phyloP scores from a whole-genome alignment of 495 filamentous ascomycete genomes.

The Niebla homalea region DNA sequence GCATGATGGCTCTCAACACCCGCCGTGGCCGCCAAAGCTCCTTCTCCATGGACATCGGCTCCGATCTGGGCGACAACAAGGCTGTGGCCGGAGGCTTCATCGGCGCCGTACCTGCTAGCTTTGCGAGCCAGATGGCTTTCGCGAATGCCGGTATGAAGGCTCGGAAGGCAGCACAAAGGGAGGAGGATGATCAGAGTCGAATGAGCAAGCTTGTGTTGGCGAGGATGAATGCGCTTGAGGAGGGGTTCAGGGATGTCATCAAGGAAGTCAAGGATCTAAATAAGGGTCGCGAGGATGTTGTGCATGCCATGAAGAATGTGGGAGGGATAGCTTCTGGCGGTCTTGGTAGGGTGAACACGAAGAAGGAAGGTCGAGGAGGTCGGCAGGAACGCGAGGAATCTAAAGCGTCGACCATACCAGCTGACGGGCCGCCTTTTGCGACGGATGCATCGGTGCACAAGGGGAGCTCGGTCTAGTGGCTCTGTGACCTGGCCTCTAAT shows the following conservation, averaged over 20 bases:
- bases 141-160: slow-evolving; percentile 39
- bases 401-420: not conserved
- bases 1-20: slow-evolving; percentile 24
- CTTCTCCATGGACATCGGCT: slow-evolving; percentile 53
- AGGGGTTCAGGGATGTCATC: slow-evolving; percentile 68
- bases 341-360: too few relatives aligned
- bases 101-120: slow-evolving; percentile 56
- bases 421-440: too few relatives aligned
- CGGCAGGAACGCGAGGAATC: not conserved
- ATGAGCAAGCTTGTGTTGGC: slow-evolving; percentile 78
- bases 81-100: slow-evolving; percentile 37
- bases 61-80: slow-evolving; percentile 59
- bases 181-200: slow-evolving; percentile 39
- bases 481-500: too few relatives aligned
- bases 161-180: slow-evolving; percentile 11
- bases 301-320: slow-evolving; percentile 3
- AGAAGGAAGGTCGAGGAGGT: not conserved
- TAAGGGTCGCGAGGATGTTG: slow-evolving; percentile 13
- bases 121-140: slow-evolving; percentile 67
- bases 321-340: not conserved
- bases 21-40: slow-evolving; percentile 33
- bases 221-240: slow-evolving; percentile 81
- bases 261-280: slow-evolving; percentile 65
- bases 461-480: too few relatives aligned
- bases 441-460: too few relatives aligned